Evolutionary conservation across 331 rosid genomes (phyloP), one percentile per base, ranked within the genome.

Genomic region (Rosa hybrid): DNA sequence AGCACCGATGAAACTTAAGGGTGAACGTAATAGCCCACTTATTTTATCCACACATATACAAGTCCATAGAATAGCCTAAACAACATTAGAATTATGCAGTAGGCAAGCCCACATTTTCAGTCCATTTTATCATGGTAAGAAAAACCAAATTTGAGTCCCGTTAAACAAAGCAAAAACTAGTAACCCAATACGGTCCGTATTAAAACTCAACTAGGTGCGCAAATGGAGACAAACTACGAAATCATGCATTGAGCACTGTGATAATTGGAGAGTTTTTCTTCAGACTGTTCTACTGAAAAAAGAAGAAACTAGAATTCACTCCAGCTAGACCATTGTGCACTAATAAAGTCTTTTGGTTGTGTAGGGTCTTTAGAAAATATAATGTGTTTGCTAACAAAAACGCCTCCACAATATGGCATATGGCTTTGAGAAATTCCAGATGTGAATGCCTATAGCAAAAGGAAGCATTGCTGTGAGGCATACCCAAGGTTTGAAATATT

Each of bases 1-100:
- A 25, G 45, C 3, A 3, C 59, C 62, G 44, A 45, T 59, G 71
- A 76, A 25, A 72, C 20, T 7, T 50, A 27, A 49, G 62, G 56
- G 45, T 46, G 62, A 50, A 50, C 14, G 8, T 25, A 16, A 16
- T 21, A 23, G 57, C 27, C 27, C 62, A 23, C 62, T 53, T 10
- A 12, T 21, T 44, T 45, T 45, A 45, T 21, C 56, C 41, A 69
- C 20, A 16, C 57, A 4, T 46, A 1, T 71, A 71, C 57, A 46
- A 71, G 59, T 46, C 27, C 76, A 72, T 25, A 25, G 23, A 46
- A 41, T 12, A 39, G 68, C 78, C 53, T 74, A 41, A 74, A 74
- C 30, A 7, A 30, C 25, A 60, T 60, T 59, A 56, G 0, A 56
- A n/a, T 25, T 9, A 57, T 48, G 21, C 23, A 75, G 10, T 42